phyloP scores from a whole-genome alignment of 139 green algal genomes.

The Chlamydomonas eustigma region DNA sequence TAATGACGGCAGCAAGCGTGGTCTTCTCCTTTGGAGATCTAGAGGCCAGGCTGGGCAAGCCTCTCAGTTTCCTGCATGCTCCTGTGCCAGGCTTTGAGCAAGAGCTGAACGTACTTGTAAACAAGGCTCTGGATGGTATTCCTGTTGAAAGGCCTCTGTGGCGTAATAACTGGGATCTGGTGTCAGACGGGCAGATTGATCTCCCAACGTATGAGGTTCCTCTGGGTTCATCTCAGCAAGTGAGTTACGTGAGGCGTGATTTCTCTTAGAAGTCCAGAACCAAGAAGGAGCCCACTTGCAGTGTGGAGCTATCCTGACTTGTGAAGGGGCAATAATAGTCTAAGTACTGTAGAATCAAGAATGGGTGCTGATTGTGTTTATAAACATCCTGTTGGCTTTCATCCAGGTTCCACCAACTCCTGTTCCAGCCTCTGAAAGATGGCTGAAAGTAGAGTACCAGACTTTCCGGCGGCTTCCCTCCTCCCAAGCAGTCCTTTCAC shows the following conservation, averaged over 20 bases:
- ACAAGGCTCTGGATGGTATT: not conserved
- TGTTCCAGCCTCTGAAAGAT: not conserved
- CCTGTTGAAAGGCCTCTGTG: slow-evolving; percentile 25
- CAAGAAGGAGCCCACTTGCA: no score
- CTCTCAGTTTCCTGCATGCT: slow-evolving; percentile 23
- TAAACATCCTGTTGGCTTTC: no score
- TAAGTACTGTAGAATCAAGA: no score
- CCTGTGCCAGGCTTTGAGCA: slow-evolving; percentile 35
- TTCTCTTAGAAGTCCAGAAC: no score
- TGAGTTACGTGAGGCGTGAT: no score
- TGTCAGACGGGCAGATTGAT: slow-evolving; percentile 21
- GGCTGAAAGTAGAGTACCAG: slow-evolving; percentile 37
- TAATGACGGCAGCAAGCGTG: slow-evolving; percentile 28
- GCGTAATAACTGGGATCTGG: slow-evolving; percentile 39
- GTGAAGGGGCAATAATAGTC: no score
- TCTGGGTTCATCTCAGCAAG: no score
- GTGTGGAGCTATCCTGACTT: no score
- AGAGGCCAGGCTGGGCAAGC: slow-evolving; percentile 25
- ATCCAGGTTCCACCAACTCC: no score
- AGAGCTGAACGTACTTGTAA: slow-evolving; percentile 17
- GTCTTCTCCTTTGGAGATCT: slow-evolving; percentile 33
- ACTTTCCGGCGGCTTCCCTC: slow-evolving; percentile 23
- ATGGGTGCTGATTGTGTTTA: no score
- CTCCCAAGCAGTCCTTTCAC: slow-evolving; percentile 13
- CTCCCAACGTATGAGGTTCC: not conserved